Evolutionary conservation across 2,329 filamentous ascomycete genomes (phyloP), one percentile per base, ranked within the genome.

Genomic region (Xylaria hypoxylon): DNA sequence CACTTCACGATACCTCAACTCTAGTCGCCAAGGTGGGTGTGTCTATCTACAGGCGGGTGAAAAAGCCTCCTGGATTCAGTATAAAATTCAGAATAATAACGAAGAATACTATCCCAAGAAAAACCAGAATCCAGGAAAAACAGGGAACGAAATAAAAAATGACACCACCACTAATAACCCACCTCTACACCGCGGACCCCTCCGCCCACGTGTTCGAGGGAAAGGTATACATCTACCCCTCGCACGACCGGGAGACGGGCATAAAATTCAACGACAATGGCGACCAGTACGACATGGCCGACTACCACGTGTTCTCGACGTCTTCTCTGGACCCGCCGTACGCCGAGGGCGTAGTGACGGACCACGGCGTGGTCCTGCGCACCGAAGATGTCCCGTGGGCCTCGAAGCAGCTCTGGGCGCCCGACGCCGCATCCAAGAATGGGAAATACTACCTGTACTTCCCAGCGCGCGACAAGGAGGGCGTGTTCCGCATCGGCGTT

Each of bases 211-310:
- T 92, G 76, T 94, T 94, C 82, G 88, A 93, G 69, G 86, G 85
- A 77, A 89, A 85, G 70, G 80, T 94, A 67, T 94, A 93, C 82
- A 87, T 94, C 79, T 94, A 94, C 81, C 91, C 92, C 22, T 94
- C 91, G 24, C 91, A 94, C 80, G 91, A 94, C 79, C 87, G 90
- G 71, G 89, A 92, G 78, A 92, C 90, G 5, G 86, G 89, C 78
- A 92, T 93, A 77, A 64, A 86, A 64, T 90, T 91, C 83, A 94
- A 94, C 81, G 91, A 94, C 84, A 93, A 93, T 84, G 92, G 92
- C 76, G 91, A 93, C 80, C 92, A 94, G 77, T 94, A 93, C 78
- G 92, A 93, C 81, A 94, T 94, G 92, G 85, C 81, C 62, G 92
- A 94, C 82, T 94, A 94, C 84, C 91, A 94, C 79, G 92, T 94